These are phyloP conservation scores for Raphanus raphanistrum DNA, from an alignment of 345 rosid genomes.

Conservation along the genomic window DNA sequence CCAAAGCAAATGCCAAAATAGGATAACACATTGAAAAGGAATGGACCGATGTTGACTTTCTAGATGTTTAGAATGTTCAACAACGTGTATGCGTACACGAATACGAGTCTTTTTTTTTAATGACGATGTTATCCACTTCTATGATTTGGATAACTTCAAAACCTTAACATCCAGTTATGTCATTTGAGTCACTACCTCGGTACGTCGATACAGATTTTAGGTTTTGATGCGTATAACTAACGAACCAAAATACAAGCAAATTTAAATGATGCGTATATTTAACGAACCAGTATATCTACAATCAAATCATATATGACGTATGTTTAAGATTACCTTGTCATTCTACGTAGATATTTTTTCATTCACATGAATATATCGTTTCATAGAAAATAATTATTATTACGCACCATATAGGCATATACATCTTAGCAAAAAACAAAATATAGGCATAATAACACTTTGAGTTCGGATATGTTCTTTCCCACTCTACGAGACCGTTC, in stretches of 20 bases:
- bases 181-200: background rate
- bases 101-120: background rate
- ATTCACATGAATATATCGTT: background rate
- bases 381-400: too few relatives aligned
- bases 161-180: background rate
- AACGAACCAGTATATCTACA: background rate
- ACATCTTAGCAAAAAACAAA: too few relatives aligned
- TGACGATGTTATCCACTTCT: constrained; percentile 21
- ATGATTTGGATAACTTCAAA: background rate
- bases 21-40: background rate
- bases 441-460: too few relatives aligned
- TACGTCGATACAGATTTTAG: background rate
- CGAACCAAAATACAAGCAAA: background rate
- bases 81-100: constrained; percentile 18
- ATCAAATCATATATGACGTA: background rate
- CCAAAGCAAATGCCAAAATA: constrained; percentile 4
- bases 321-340: background rate
- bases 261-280: background rate
- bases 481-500: too few relatives aligned
- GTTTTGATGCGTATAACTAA: background rate
- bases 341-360: background rate
- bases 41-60: background rate
- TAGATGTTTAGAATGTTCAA: background rate
- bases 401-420: too few relatives aligned
- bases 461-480: too few relatives aligned